Conservation (phyloP, 768 basidiomycete genomes). For the Xerocomellus intermedius region DNA sequence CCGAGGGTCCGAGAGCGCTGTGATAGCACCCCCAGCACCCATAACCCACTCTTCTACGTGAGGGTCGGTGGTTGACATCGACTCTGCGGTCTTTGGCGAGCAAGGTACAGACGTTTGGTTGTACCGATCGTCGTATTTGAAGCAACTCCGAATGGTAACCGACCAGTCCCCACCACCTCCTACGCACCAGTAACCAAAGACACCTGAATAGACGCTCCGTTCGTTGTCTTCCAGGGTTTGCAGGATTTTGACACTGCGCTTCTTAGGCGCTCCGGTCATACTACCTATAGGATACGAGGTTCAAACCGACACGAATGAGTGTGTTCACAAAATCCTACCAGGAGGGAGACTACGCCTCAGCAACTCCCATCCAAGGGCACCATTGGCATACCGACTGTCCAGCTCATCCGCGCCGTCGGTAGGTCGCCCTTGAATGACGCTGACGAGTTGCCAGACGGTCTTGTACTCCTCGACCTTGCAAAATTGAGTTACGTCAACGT, state of each 20-base stretch:
- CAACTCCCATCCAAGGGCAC: constrained; percentile 73
- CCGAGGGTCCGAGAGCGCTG: constrained; percentile 81
- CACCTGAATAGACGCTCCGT: constrained; percentile 86
- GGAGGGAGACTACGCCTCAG: constrained; percentile 81
- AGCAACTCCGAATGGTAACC: constrained; percentile 91
- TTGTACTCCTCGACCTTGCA: constrained; percentile 89
- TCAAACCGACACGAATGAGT: not conserved
- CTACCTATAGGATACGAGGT: constrained; percentile 53
- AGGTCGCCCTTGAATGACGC: constrained; percentile 79
- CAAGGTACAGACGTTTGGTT: constrained; percentile 11
- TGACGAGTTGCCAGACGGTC: constrained; percentile 94
- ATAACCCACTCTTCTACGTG: constrained; percentile 63
- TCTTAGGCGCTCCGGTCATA: constrained; percentile 98
- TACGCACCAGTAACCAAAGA: constrained; percentile 90
- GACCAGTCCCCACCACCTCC: constrained; percentile 91
- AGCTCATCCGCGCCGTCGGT: constrained; percentile 33
- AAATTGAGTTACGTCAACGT: constrained; percentile 81
- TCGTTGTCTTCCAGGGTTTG: constrained; percentile 71
- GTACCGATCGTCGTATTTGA: constrained; percentile 56
- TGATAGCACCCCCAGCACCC: constrained; percentile 96
- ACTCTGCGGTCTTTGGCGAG: constrained; percentile 4
- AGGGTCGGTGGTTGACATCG: constrained; percentile 11
- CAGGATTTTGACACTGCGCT: constrained; percentile 88
- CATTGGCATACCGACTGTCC: constrained; percentile 36
- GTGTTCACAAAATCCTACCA: constrained; percentile 45